Evolutionary conservation across 495 filamentous ascomycete species (phyloP), one percentile per base, ranked within the genome.

Genomic region (Geoglossum glabrum): DNA sequence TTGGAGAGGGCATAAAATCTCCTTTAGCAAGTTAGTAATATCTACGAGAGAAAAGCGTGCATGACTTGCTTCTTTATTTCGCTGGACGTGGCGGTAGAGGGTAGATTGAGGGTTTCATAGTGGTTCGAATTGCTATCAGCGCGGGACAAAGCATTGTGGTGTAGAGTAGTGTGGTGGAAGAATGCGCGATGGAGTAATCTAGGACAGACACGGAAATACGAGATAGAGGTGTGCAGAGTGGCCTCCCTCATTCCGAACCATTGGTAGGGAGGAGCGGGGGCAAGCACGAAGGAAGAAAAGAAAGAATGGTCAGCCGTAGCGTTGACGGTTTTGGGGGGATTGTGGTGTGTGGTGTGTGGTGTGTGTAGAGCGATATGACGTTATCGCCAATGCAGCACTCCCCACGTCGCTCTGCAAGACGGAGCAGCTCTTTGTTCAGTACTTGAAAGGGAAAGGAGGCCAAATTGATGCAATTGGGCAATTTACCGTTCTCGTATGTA

Each of bases 1-100:
- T 95, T 92, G 70, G 88, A 95, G 67, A 98, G 85, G 62, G 73
- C 64, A 77, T 94, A 96, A 79, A 93, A 98, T 75, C 89, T 81
- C 63, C 84, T 85, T 23, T 23, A 55, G 49, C 17, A 47, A 46
- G 58, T 38, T 4, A 47, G 33, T 45, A 50, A 19, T 56, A 11
- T 51, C 36, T 54, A 57, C 21, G 47, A 55, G 61, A 34, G 26
- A 54, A 55, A 49, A 45, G 49, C 56, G 56, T 55, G 50, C 28
- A n/a, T 13, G 15, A 58, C 64, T 23, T 68, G 87, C 86, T 84
- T 90, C 67, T 96, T 98, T 54, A 98, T 90, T 46, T 93, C 87
- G 1, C 70, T 71, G 1, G 74, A 66, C 28, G 86, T 77, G 52
- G 90, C 89, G 57, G 75, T 77, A 45, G 73, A 70, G 17, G 80